phyloP scores from a whole-genome alignment of 1,284 basidiomycete species.

The Vanrija sp. region DNA sequence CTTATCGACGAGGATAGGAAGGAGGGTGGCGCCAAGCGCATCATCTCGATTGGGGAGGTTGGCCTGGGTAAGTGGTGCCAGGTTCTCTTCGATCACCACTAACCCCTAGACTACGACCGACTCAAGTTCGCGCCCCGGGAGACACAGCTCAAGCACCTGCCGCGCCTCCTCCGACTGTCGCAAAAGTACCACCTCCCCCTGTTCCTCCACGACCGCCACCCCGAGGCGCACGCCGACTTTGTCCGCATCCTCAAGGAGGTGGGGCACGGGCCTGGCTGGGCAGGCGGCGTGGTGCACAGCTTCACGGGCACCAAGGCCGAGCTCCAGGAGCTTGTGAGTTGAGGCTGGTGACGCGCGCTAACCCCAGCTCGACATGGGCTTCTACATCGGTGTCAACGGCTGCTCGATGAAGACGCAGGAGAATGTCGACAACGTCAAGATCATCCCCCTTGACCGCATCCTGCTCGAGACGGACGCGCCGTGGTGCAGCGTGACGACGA shows the following conservation, averaged over 20 bases:
- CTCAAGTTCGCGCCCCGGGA: constrained; percentile 64
- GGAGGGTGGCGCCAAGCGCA: constrained; percentile 56
- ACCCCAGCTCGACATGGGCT: constrained; percentile 70
- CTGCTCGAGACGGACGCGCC: constrained; percentile 82
- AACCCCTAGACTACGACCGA: constrained; percentile 70
- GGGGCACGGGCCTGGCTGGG: constrained; percentile 47
- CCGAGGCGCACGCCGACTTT: constrained; percentile 66
- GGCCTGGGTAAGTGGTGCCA: constrained; percentile 60
- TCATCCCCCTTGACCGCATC: constrained; percentile 62
- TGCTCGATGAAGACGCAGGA: constrained; percentile 77
- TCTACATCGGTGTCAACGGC: constrained; percentile 73
- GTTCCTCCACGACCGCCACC: constrained; percentile 78
- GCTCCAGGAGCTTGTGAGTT: constrained; percentile 63
- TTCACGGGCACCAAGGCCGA: constrained; percentile 73
- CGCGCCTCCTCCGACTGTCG: constrained; percentile 65
- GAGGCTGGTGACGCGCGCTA: too few relatives aligned
- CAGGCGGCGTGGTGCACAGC: constrained; percentile 79
- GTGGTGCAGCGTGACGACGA: constrained; percentile 75
- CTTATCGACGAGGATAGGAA: constrained; percentile 56
- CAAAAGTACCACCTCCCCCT: constrained; percentile 70
- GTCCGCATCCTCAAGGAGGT: constrained; percentile 54
- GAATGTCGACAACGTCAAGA: constrained; percentile 61
- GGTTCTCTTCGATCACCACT: not conserved
- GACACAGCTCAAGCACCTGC: constrained; percentile 66
- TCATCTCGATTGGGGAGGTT: constrained; percentile 79